Evolutionary conservation across 768 basidiomycete genomes (phyloP).

Genomic region (Botryobasidium botryosum): DNA sequence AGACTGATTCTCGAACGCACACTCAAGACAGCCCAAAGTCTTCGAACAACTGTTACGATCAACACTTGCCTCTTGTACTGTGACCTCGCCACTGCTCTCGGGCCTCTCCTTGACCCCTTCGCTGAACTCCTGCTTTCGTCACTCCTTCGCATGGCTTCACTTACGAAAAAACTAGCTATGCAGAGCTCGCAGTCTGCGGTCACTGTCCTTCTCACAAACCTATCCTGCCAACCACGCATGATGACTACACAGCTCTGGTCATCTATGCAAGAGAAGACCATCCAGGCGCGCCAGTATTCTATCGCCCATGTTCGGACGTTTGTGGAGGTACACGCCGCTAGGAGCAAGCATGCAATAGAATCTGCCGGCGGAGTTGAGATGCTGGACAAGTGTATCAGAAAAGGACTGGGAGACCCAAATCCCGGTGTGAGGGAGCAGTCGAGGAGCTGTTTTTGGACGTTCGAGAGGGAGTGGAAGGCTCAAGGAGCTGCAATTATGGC

Average conservation of each 20-base stretch:
- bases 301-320: conserved; percentile 59
- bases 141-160: conserved; percentile 69
- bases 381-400: conserved; percentile 58
- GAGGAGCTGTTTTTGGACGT: conserved; percentile 64
- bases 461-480: conserved; percentile 58
- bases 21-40: conserved; percentile 57
- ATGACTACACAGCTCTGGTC: conserved; percentile 52
- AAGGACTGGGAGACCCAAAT: conserved; percentile 60
- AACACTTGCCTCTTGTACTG: conserved; percentile 62
- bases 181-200: conserved; percentile 68
- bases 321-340: conserved; percentile 51
- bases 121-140: conserved; percentile 62
- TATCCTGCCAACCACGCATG: conserved; percentile 52
- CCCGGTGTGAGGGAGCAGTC: conserved; percentile 59
- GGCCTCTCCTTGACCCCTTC: conserved; percentile 54
- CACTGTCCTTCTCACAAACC: conserved; percentile 45
- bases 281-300: conserved; percentile 50
- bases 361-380: conserved; percentile 45
- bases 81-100: conserved; percentile 55
- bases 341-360: conserved; percentile 52
- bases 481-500: conserved; percentile 46
- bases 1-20: conserved; percentile 72
- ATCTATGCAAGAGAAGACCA: conserved; percentile 62
- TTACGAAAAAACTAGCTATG: conserved; percentile 85
- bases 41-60: conserved; percentile 78